These are phyloP conservation scores for Backusella luteola DNA, from an alignment of 192 early-diverging fungal genomes.

Conservation along the genomic window DNA sequence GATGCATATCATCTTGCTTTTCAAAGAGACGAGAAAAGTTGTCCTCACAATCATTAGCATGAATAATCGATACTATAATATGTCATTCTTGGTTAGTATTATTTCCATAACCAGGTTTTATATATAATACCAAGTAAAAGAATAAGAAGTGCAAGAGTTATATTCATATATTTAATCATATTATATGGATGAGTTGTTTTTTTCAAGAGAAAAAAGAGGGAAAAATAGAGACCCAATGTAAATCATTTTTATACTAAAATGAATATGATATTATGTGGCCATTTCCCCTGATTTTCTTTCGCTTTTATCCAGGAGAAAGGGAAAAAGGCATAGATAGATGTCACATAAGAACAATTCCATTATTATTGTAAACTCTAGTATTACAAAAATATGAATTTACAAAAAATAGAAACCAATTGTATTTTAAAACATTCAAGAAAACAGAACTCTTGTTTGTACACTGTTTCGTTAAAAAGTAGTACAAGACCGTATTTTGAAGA, in stretches of 20 bases:
- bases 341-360: neutral
- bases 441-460: neutral
- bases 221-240: neutral
- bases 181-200: neutral
- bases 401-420: neutral
- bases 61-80: neutral
- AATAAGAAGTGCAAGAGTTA: neutral
- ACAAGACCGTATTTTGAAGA: neutral
- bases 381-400: no score
- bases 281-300: neutral
- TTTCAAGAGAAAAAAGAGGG: neutral
- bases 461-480: neutral
- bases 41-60: neutral
- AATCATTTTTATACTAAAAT: neutral
- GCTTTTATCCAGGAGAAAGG: neutral
- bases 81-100: neutral
- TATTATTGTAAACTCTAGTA: neutral
- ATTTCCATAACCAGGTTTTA: neutral
- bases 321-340: neutral
- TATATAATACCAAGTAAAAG: neutral
- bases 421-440: neutral
- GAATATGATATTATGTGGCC: neutral
- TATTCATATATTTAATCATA: neutral
- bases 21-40: neutral
- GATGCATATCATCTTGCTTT: constrained; percentile 3